Evolutionary conservation across 768 basidiomycete species (phyloP), one percentile per base, ranked within the genome.

Genomic region (Amanita molliuscula): DNA sequence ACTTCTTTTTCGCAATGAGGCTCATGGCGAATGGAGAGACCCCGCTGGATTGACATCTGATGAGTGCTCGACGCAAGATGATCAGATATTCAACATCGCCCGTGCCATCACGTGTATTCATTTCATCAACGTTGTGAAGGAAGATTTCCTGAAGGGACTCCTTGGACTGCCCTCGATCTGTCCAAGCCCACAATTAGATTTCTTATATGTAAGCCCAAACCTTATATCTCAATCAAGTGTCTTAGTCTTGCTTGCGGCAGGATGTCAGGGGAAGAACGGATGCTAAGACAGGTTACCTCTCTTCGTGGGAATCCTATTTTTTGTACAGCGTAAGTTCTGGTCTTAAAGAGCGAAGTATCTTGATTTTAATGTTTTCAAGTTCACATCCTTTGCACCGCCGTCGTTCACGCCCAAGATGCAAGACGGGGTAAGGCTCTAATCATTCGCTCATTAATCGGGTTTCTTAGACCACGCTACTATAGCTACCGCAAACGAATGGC

Each of bases 61-160:
- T 16, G 50, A 53, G 9, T 20, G 28, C 6, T 15, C 52, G 15
- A 43, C 36, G 13, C 60, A 63, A 52, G 62, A 63, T 43, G 50
- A 62, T 25, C 54, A 59, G 20, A 62, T 64, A n/a, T 64, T 62
- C 50, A 21, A 58, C 18, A 54, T 52, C 11, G 62, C 62, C 4
- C 58, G 58, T 7, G 31, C 50, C 18, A 60, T 64, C 21, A 63
- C 61, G 29, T 62, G 59, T 29, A 54, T 52, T 4, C 58, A 62
- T 29, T 62, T 63, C 50, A 56, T 55, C 51, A 62, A 64, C 42
- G 47, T 61, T 18, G 44, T 64, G 13, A 44, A 50, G 23, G 59
- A 55, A 44, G 62, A 64, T 28, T 56, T 64, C 21, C n/a, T 64
- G 26, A 62, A 60, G 37, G 54, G 57, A 8, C 47, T 64, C n/a